Percentiles rank a stretch among this genome's conserved stretches.
Conservation (phyloP, 371 early-diverging fungal species). For the Mortierella sp. region DNA sequence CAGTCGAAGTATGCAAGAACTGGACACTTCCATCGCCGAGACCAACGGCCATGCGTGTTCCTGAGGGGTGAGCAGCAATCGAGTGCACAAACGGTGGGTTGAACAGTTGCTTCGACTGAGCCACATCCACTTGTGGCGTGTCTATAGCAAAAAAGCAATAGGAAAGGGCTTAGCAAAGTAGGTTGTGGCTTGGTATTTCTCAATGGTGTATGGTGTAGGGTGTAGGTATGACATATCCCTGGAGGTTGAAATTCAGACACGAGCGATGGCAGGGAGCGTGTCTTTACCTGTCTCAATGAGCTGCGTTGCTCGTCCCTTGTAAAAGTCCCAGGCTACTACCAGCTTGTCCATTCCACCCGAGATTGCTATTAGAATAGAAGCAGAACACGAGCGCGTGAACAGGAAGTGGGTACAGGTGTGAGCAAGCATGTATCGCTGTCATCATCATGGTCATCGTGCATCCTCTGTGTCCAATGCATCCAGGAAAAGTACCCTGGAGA, state of each 20-base stretch:
- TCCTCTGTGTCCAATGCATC: background rate
- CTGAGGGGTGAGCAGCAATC: constrained; percentile 46
- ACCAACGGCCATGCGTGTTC: constrained; percentile 48
- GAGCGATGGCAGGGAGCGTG: background rate
- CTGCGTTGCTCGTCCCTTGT: constrained; percentile 47
- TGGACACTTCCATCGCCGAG: constrained; percentile 53
- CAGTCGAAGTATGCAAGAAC: constrained; percentile 39
- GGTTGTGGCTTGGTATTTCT: background rate
- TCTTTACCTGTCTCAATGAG: constrained; percentile 42
- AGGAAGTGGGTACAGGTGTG: background rate
- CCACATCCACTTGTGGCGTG: constrained; percentile 21
- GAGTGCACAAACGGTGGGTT: constrained; percentile 57
- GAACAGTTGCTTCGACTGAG: constrained; percentile 49
- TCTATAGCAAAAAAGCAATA: constrained; percentile 9
- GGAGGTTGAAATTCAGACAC: background rate
- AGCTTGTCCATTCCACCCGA: constrained; percentile 56
- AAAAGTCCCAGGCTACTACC: constrained; percentile 53
- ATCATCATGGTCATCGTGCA: background rate
- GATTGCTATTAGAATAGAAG: constrained; percentile 18
- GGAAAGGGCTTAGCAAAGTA: background rate
- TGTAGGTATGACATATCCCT: background rate
- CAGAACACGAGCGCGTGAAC: background rate
- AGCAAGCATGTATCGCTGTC: background rate
- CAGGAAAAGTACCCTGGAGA: constrained; percentile 29
- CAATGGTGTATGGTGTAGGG: background rate